These are phyloP conservation scores for Zymoseptoria ardabiliae DNA, from an alignment of 2,329 filamentous ascomycete genomes.

Conservation along the genomic window DNA sequence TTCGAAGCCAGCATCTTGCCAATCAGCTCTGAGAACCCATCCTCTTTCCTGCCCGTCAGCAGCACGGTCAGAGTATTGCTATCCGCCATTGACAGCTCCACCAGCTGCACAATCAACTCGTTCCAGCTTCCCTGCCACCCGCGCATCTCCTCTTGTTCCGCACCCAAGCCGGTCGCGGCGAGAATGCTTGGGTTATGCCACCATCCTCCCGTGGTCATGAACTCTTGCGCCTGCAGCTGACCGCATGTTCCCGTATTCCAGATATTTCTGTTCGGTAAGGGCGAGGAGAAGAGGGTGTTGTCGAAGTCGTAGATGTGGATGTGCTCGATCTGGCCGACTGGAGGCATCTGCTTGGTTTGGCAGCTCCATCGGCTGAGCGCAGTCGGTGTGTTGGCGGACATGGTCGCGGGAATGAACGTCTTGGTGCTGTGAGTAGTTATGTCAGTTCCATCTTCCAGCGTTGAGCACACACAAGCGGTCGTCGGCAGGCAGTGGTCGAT, in stretches of 20 bases:
- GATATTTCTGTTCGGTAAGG: slow-evolving; percentile 77
- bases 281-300: slow-evolving; percentile 90
- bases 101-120: slow-evolving; percentile 72
- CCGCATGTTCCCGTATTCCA: slow-evolving; percentile 78
- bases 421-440: neutral
- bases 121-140: slow-evolving; percentile 97
- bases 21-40: slow-evolving; percentile 68
- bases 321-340: slow-evolving; percentile 61
- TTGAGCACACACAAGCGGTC: neutral
- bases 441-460: neutral
- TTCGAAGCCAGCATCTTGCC: slow-evolving; percentile 73
- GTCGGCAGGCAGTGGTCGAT: neutral
- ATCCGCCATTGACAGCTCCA: slow-evolving; percentile 72
- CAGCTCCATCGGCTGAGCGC: slow-evolving; percentile 80
- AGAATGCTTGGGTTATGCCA: slow-evolving; percentile 92
- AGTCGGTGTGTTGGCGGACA: slow-evolving; percentile 52
- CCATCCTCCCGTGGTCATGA: slow-evolving; percentile 73
- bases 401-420: neutral
- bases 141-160: slow-evolving; percentile 70
- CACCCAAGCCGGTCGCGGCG: slow-evolving; percentile 73
- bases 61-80: slow-evolving; percentile 79
- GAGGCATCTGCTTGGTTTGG: slow-evolving; percentile 58
- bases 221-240: slow-evolving; percentile 65
- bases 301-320: slow-evolving; percentile 98
- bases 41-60: slow-evolving; percentile 77